Evolutionary conservation across 441 rosid species (phyloP).

Genomic region (Jatropha podagrica): DNA sequence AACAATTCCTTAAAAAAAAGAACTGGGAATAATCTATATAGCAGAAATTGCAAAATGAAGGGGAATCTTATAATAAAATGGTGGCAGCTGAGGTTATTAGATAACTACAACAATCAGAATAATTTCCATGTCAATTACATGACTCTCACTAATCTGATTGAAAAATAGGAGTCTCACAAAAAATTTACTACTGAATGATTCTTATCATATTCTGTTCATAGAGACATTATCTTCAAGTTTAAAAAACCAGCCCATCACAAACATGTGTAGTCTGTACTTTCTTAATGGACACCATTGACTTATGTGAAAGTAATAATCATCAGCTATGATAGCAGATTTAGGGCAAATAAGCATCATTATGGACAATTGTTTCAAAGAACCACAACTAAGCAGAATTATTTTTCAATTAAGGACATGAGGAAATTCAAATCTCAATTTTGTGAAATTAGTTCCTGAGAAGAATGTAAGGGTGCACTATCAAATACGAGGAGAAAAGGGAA

Average conservation of each 20-base stretch:
- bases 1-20: not conserved
- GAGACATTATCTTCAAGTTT: not conserved
- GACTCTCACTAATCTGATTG: not conserved
- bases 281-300: not conserved
- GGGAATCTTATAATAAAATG: not conserved
- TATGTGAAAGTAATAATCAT: not conserved
- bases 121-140: constrained; percentile 1
- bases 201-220: not conserved
- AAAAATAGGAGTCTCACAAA: not conserved
- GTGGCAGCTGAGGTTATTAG: not conserved
- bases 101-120: not conserved
- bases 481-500: constrained; percentile 13
- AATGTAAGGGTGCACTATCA: not conserved
- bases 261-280: not conserved
- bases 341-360: too few species aligned
- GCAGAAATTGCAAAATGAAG: not conserved
- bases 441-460: not conserved
- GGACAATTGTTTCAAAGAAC: not conserved
- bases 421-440: not conserved
- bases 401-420: not conserved
- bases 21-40: not conserved
- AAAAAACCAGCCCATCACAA: not conserved
- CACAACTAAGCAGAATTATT: not conserved
- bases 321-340: not conserved
- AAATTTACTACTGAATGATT: not conserved